Conservation (phyloP, 768 basidiomycete species). For the Agaricus sinodeliciosus region DNA sequence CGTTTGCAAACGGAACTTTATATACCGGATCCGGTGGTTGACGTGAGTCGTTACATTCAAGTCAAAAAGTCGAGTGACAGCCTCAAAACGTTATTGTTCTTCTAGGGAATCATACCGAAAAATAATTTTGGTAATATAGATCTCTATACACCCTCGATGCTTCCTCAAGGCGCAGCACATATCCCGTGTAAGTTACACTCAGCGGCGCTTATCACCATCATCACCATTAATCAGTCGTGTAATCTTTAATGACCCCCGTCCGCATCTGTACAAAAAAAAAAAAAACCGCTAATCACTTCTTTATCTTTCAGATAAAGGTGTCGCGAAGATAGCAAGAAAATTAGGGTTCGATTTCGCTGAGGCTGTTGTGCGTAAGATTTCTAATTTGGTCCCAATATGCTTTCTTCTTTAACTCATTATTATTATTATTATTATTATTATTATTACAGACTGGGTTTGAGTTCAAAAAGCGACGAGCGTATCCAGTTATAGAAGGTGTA, state of each 20-base stretch:
- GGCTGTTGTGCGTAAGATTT: conserved; percentile 69
- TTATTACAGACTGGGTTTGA: conserved; percentile 81
- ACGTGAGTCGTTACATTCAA: conserved; percentile 46
- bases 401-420: conserved; percentile 9
- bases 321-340: conserved; percentile 81
- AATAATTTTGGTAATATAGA: conserved; percentile 98
- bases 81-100: not conserved
- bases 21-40: conserved; percentile 69
- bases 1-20: conserved; percentile 80
- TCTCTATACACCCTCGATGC: conserved; percentile 91
- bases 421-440: not conserved
- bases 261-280: too few relatives aligned
- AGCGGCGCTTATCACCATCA: too few relatives aligned
- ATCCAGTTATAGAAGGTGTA: conserved; percentile 79
- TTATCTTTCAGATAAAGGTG: conserved; percentile 66
- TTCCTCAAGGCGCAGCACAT: conserved; percentile 81
- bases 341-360: conserved; percentile 90
- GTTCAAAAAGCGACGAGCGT: conserved; percentile 88
- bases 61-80: too few relatives aligned
- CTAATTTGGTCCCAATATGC: not conserved
- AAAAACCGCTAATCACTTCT: too few relatives aligned
- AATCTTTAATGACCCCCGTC: too few relatives aligned
- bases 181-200: conserved; percentile 69
- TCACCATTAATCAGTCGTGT: too few relatives aligned
- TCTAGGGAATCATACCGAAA: conserved; percentile 86